Percentiles rank a stretch among this genome's conserved stretches.
Evolutionary conservation across 352 stramenopile genomes (phyloP).

Genomic region (Poterioochromonas sp.): DNA sequence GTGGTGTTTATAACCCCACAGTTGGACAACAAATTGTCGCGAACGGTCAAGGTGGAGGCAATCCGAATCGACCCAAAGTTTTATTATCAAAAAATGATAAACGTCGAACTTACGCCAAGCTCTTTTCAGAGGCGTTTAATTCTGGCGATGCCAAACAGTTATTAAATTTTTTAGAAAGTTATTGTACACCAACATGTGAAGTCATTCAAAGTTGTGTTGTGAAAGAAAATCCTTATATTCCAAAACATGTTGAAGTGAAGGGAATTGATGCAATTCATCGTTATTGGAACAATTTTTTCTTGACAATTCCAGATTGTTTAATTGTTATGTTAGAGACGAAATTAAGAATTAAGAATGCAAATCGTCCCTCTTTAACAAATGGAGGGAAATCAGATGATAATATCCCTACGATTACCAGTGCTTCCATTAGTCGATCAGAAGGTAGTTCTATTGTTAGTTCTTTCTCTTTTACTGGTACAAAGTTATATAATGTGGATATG

Average conservation of each 20-base stretch:
- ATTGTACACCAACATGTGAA: not conserved
- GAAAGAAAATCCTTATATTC: not conserved
- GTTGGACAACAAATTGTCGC: not conserved
- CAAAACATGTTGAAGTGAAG: not conserved
- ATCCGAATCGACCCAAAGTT: not conserved
- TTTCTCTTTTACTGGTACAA: constrained; percentile 9
- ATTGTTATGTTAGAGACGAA: constrained; percentile 16
- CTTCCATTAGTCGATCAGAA: too few relatives aligned
- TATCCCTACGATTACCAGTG: too few relatives aligned
- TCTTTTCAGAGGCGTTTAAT: not conserved
- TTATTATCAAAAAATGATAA: constrained; percentile 2
- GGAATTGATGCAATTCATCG: not conserved
- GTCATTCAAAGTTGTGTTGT: not conserved
- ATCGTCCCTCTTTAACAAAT: not conserved
- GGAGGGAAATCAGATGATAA: not conserved
- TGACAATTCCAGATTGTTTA: constrained; percentile 1
- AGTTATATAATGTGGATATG: not conserved
- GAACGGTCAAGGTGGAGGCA: not conserved
- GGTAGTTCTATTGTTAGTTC: constrained; percentile 2
- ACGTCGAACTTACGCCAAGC: not conserved
- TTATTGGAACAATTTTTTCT: not conserved
- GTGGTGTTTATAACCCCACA: not conserved
- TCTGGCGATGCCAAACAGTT: not conserved
- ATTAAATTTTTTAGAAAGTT: not conserved
- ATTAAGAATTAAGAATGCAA: not conserved